phyloP scores from a whole-genome alignment of 192 early-diverging fungal species.

The Glomus cerebriforme region DNA sequence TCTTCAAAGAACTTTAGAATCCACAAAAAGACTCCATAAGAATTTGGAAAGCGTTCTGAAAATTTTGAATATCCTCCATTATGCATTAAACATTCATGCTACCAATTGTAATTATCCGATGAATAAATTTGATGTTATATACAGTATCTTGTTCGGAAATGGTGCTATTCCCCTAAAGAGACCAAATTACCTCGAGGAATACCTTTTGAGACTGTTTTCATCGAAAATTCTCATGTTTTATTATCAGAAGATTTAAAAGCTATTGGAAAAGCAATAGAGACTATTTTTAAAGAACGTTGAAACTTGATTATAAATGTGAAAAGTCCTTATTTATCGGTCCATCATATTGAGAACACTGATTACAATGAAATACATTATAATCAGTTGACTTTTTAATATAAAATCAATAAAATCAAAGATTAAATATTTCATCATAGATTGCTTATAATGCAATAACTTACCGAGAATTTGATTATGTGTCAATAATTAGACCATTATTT shows the following conservation, averaged over 20 bases:
- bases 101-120: constrained; percentile 5
- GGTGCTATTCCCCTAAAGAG: not conserved
- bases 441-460: too few relatives aligned
- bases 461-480: too few relatives aligned
- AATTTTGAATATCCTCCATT: constrained; percentile 26
- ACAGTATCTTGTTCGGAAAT: not conserved
- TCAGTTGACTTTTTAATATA: too few relatives aligned
- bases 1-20: constrained; percentile 13
- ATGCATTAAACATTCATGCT: not conserved
- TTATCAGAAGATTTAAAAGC: constrained; percentile 21
- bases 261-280: constrained; percentile 16
- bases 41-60: not conserved
- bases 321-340: too few relatives aligned
- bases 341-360: too few relatives aligned
- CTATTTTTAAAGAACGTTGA: not conserved
- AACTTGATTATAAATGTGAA: too few relatives aligned
- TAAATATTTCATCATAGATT: too few relatives aligned
- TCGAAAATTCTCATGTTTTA: not conserved
- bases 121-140: not conserved
- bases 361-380: too few relatives aligned
- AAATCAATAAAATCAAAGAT: too few relatives aligned
- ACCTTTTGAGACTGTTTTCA: not conserved
- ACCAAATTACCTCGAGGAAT: constrained; percentile 24
- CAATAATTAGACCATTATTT: too few relatives aligned
- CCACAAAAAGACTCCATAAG: constrained; percentile 7